phyloP scores from a whole-genome alignment of 2,329 filamentous ascomycete genomes.

The Fusarium keratoplasticum region DNA sequence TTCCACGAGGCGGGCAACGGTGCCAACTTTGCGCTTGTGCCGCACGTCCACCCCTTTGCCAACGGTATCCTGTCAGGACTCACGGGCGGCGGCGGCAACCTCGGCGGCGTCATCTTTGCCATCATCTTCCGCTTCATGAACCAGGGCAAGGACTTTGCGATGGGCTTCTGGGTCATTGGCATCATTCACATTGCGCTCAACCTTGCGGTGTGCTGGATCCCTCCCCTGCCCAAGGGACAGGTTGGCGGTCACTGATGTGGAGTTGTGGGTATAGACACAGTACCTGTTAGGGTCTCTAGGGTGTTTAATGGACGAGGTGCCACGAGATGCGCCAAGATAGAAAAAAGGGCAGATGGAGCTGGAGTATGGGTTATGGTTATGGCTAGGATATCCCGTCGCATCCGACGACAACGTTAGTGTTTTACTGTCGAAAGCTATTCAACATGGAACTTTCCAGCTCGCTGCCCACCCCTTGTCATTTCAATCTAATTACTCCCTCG shows the following conservation, averaged over 20 bases:
- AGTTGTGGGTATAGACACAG: neutral
- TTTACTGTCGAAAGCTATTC: neutral
- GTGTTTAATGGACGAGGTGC: constrained; percentile 9
- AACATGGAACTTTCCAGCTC: neutral
- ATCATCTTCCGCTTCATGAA: constrained; percentile 81
- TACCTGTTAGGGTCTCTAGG: constrained; percentile 5
- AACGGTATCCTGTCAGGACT: constrained; percentile 84
- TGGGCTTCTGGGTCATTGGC: constrained; percentile 84
- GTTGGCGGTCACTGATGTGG: constrained; percentile 44
- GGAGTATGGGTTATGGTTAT: neutral
- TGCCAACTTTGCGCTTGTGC: constrained; percentile 86
- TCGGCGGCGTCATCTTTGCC: constrained; percentile 87
- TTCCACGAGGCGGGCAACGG: constrained; percentile 90
- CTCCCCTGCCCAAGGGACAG: constrained; percentile 64
- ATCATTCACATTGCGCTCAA: constrained; percentile 79
- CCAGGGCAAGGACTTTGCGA: constrained; percentile 73
- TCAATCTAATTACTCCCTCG: neutral
- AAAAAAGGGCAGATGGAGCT: neutral
- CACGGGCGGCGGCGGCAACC: constrained; percentile 83
- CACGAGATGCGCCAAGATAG: neutral
- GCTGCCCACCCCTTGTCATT: neutral
- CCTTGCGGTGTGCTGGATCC: constrained; percentile 68
- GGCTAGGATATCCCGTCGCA: constrained; percentile 22
- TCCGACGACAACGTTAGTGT: constrained; percentile 3
- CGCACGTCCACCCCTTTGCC: constrained; percentile 84